Base-by-base conservation (phyloP, 352 stramenopile genomes). In the Phytophthora pini region DNA sequence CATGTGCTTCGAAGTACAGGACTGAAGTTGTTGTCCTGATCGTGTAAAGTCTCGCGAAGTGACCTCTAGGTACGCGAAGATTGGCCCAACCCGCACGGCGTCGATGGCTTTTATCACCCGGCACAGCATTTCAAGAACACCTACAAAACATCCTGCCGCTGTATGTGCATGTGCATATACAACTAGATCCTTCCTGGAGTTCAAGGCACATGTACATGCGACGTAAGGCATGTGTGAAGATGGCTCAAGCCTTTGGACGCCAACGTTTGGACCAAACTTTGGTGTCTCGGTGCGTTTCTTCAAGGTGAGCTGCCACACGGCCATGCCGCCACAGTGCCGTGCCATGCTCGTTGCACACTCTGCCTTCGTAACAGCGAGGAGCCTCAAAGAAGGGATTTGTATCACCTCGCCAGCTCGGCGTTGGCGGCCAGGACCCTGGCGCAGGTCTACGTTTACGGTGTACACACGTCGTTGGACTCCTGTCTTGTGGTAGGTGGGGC, bases 271-370 rank as follows among this genome's bases (percentile, higher is more conserved):
- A 17, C 17, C 17, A 17, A 17, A 17, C 17, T 17, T 17, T 17
- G 17, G 17, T 17, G 17, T 65, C 57, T 53, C 47, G 57, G 47
- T 53, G 57, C 13, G 55, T 13, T 56, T 26, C 34, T 56, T 63
- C 34, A 56, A 56, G 32, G 22, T 48, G 41, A 48, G 22, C 49
- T 29, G 27, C 41, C 38, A 57, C 38, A 22, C 17, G 22, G 51
- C 57, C 54, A 36, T 57, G 34, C 49, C 39, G n/a, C 31, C 26
- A 57, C 27, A 22, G 27, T 32, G 51, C 57, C 54, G 41, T 61
- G 54, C 54, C 54, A 52, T 61, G 41, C 17, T 40, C 54, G 43
- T 61, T 60, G 52, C 31, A 36, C 31, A 36, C 31, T 36, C 29
- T 34, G 29, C 29, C 29, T 34, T 34, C 29, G 29, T 34, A 34